Base-by-base conservation (phyloP, 2,329 filamentous ascomycete species). In the Alternaria postmessia region DNA sequence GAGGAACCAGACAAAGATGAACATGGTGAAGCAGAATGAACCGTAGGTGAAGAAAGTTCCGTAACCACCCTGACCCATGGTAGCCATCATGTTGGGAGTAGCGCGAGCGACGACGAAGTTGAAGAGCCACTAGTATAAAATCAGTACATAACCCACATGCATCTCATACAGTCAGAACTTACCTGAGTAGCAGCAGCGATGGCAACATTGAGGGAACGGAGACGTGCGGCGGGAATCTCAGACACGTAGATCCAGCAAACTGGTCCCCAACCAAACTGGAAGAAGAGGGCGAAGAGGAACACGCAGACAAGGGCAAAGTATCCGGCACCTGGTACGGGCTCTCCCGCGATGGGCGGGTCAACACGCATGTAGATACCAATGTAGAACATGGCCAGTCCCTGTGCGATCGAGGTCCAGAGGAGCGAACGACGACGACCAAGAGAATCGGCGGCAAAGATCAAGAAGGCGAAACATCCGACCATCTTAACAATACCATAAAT, bases 401-500 rank as follows among this genome's bases (percentile, higher is more conserved):
- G 87, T 1, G 85, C 87, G 54, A 86, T 83, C 8, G 85, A 87
- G 1, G 88, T 91, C 86, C 87, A 89, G 16, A 91, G 79, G 20
- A 91, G 80, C 2, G 83, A 86, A 67, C 85, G 82, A 62, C 88
- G 81, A 57, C 90, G 85, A 22, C 90, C 90, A 1, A 92, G 85
- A 2, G 88, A 89, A 74, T 92, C 90, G 60, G 88, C 88, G 14
- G 86, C 85, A 67, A 91, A 88, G 65, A 89, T 72, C 26, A 92
- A 82, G 81, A 92, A 92, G 54, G 83, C 72, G 5, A 84, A 82
- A 71, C 88, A 91, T 39, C 87, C 85, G 9, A 82, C 78, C 78
- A 89, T 88, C 76, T 92, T 92, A 57, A 91, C 86, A 54, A 92
- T 84, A 5, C 90, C 90, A 72, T 92, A 92, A 65, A 92, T 85